Evolutionary conservation across 2,329 filamentous ascomycete species (phyloP).

Genomic region (Fusarium tjaetaba): DNA sequence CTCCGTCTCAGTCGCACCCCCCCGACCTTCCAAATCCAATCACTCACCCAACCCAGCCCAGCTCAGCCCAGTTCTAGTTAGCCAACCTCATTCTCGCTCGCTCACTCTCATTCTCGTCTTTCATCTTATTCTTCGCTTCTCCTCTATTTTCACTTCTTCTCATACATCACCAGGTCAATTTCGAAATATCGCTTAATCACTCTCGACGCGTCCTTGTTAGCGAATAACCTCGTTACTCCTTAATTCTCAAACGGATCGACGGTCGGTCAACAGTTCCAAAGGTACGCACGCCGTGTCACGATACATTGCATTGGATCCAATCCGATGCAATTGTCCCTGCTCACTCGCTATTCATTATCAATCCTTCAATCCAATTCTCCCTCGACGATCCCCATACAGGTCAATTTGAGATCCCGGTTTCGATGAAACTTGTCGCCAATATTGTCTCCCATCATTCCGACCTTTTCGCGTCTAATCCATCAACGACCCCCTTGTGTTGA

Average conservation of each 20-base stretch:
- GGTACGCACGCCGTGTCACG: constrained; percentile 39
- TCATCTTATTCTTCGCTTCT: constrained; percentile 7
- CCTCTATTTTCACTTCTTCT: constrained; percentile 17
- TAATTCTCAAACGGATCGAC: constrained; percentile 5
- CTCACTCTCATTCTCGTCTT: neutral
- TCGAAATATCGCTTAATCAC: constrained; percentile 21
- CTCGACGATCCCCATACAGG: constrained; percentile 13
- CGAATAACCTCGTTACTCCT: constrained; percentile 17
- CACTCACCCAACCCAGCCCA: neutral
- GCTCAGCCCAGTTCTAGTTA: neutral
- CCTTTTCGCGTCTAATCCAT: constrained; percentile 8
- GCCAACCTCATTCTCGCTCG: constrained; percentile 6
- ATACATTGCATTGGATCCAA: constrained; percentile 17
- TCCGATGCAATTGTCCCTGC: constrained; percentile 12
- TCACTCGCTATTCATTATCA: constrained; percentile 9
- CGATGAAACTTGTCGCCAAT: constrained; percentile 18
- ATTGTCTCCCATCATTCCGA: constrained; percentile 28
- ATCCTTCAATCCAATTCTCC: constrained; percentile 1
- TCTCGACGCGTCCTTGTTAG: constrained; percentile 14
- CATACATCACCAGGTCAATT: constrained; percentile 26
- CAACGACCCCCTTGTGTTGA: constrained; percentile 21
- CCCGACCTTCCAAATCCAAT: constrained; percentile 7
- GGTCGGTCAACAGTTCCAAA: constrained; percentile 18
- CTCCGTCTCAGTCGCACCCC: constrained; percentile 17
- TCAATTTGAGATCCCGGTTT: constrained; percentile 3